Evolutionary conservation across 305 asterid genomes (phyloP), one percentile per base, ranked within the genome.

Genomic region (Salvia sclarea): DNA sequence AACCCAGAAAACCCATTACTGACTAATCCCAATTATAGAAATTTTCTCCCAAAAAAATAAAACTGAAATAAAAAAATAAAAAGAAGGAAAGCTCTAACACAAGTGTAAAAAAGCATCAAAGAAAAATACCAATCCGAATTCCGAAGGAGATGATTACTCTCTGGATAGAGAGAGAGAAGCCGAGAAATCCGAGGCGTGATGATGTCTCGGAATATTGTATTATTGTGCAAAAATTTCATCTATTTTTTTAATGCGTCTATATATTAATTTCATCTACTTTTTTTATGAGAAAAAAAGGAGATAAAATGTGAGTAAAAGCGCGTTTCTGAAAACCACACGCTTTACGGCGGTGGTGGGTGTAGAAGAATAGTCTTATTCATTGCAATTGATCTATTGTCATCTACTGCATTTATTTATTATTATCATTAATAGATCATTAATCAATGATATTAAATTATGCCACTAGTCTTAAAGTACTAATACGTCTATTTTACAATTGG

Each of bases 101-200:
- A 14, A 50, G 40, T 38, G 30, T 30, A 49, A 16, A 21, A 56
- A n/a, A 43, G 31, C 70, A 57, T 43, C 62, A 61, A 40, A 70
- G 12, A 38, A 4, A 54, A 28, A 30, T 72, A 53, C 72, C 72
- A 66, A 73, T 68, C 60, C 25, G 61, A 64, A 66, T 66, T 64
- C 55, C n/a, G 55, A 64, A 35, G 75, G 68, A 44, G 41, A 28
- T 43, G 53, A 64, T 57, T 62, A 53, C 66, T 58, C 55, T 56
- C 44, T 7, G 44, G 44, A 69, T 53, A 64, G 75, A 58, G 59
- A 61, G 61, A 58, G 69, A 54, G 40, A 47, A 48, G 64, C 75
- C 77, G 77, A 64, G 61, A 56, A 67, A 74, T 71, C 79, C 76
- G 69, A 68, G 73, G 78, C 64, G 74, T 47, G 76, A 74, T 62